Base-by-base conservation (phyloP, 2,329 filamentous ascomycete species). In the Ophiostoma ulmi region DNA sequence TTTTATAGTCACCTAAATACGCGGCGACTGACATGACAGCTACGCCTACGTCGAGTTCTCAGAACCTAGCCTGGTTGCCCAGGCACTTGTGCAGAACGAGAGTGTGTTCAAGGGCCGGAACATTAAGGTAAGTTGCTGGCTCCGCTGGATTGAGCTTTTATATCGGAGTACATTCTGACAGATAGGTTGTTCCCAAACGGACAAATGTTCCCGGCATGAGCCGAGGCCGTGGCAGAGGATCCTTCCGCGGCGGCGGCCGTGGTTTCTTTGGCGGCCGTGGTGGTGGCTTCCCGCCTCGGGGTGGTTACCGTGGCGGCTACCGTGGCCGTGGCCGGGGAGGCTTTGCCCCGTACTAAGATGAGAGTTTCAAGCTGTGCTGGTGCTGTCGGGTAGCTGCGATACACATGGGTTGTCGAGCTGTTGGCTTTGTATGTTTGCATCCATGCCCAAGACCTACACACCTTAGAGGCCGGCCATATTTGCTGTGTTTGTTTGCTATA, bases 31-130 rank as follows among this genome's bases (percentile, higher is more conserved):
- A 71, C 58, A 61, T 8, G n/a, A 6, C 81, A 97, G 94, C 75
- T 99, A 99, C 83, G 95, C 95, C 78, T 99, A 99, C 82, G 95
- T 99, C 77, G 95, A 99, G 82, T 99, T 99, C 79, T 91, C 92
- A 72, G 95, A 98, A 82, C 93, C 95, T 67, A 94, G 88, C 80
- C 85, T 97, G 73, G 94, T 99, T 74, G 93, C 92, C 67, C 92
- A 97, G 80, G 95, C 95, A 36, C 86, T 99, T 73, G 93, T 98
- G 58, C 85, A 99, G 71, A 98, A 99, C 80, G 95, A 99, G 82
- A 97, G 93, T 80, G 86, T 96, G 71, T 97, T 99, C 83, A 93
- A 95, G 77, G 94, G 93, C 73, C 89, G 95, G 77, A 96, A 95
- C 80, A 88, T 99, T 79, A 99, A 99, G 88, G 75, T 75, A 31